Base-by-base conservation (phyloP, 2,329 filamentous ascomycete genomes). In the Colletotrichum plurivorum region DNA sequence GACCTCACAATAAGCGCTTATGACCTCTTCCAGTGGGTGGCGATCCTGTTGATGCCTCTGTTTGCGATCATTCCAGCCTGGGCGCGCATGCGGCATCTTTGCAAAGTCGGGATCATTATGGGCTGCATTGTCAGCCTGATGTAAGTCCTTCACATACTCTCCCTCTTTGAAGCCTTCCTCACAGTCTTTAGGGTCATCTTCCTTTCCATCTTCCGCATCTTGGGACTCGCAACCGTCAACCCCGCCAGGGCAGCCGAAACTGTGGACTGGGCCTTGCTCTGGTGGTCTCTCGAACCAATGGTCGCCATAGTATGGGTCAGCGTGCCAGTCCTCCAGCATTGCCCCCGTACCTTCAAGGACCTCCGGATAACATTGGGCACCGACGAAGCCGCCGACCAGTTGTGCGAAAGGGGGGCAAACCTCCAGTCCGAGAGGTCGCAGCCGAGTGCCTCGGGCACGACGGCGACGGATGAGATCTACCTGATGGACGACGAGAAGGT, bases 1-100 rank as follows among this genome's bases (percentile, higher is more conserved):
- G 82, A 80, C 63, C 80, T 82, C 55, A 78, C 76, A 43, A 79
- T 80, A 56, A 79, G 79, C 15, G 77, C 76, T 2, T 79, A 80
- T 64, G 82, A 82, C 66, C 78, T 82, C 49, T 64, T 80, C 12
- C 78, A 78, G 16, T 80, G 83, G 68, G 56, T 82, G 15, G 71
- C 78, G 43, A 79, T 83, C 54, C 72, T 83, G 41, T 41, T 76
- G 16, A 73, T 83, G 27, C 81, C 81, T 15, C 71, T 83, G 2
- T 76, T 74, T 18, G 80, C 76, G 25, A 74, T 83, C 10, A 36
- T 10, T 10, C 7, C 77, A 78, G 72, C 73, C 71, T n/a, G 82
- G 56, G 76, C 79, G 25, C 75, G 73, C 22, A 72, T 66, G 4
- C 70, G 3, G 22, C 73, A 10, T 73, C 75, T 53, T 80, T 76